Evolutionary conservation across 805 yeast genomes (phyloP).

Genomic region (Pichia kluyveri): DNA sequence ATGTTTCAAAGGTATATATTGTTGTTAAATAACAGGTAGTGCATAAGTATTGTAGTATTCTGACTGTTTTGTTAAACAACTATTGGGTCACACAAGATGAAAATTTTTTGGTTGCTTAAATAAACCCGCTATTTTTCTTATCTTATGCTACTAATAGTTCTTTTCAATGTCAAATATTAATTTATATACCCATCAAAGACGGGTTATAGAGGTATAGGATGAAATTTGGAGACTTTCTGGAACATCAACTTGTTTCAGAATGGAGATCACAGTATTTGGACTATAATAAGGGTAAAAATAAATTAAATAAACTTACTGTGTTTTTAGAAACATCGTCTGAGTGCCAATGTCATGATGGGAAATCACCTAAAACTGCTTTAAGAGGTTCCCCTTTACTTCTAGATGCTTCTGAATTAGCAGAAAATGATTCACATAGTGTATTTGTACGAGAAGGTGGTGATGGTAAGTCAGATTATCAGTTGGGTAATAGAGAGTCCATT

Average conservation of each 20-base stretch:
- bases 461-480: neutral
- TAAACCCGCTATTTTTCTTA: too few species aligned
- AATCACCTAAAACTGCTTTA: neutral
- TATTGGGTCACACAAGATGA: too few species aligned
- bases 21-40: too few species aligned
- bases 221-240: conserved; percentile 64
- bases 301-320: conserved; percentile 20
- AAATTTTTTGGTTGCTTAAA: too few species aligned
- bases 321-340: conserved; percentile 5
- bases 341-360: neutral
- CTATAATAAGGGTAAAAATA: conserved; percentile 42
- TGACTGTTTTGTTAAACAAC: too few species aligned
- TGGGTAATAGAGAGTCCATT: neutral
- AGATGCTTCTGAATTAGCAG: neutral
- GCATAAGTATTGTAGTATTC: too few species aligned
- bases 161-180: too few species aligned
- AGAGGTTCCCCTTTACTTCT: neutral
- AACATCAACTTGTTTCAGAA: conserved; percentile 68
- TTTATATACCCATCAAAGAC: too few species aligned
- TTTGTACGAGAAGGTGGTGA: neutral
- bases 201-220: conserved; percentile 22
- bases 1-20: too few species aligned
- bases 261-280: conserved; percentile 83
- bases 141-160: too few species aligned
- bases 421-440: neutral